Evolutionary conservation across 768 basidiomycete species (phyloP).

Genomic region (Postia placenta): DNA sequence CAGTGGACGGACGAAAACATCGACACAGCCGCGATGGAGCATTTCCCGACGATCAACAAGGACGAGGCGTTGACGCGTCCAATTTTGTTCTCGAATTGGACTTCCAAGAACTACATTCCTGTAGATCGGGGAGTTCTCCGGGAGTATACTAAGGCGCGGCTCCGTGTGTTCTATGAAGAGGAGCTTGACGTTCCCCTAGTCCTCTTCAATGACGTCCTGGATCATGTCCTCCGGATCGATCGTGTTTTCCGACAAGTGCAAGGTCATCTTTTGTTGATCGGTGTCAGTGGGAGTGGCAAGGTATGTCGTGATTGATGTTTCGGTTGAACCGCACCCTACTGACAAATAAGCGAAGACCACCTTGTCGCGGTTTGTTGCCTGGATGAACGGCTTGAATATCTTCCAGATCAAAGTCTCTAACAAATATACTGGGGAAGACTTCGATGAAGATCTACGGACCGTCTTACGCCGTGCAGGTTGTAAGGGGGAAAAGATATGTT

Average conservation of each 20-base stretch:
- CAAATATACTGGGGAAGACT: slow-evolving; percentile 97
- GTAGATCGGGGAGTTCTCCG: slow-evolving; percentile 90
- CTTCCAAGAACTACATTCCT: slow-evolving; percentile 92
- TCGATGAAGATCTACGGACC: slow-evolving; percentile 93
- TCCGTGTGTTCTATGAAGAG: slow-evolving; percentile 98
- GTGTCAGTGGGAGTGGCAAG: slow-evolving; percentile 98
- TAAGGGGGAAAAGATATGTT: slow-evolving; percentile 98
- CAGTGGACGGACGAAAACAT: slow-evolving; percentile 94
- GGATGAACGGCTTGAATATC: slow-evolving; percentile 99
- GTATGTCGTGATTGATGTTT: slow-evolving; percentile 35
- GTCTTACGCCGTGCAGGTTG: slow-evolving; percentile 94
- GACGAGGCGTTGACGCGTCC: slow-evolving; percentile 85
- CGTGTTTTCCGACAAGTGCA: slow-evolving; percentile 98
- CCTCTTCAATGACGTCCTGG: slow-evolving; percentile 96
- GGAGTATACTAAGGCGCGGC: slow-evolving; percentile 93
- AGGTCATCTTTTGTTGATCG: slow-evolving; percentile 93
- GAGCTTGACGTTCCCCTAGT: slow-evolving; percentile 97
- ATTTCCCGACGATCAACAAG: slow-evolving; percentile 90
- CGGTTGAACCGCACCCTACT: not conserved
- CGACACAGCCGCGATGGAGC: slow-evolving; percentile 72
- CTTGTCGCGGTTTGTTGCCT: slow-evolving; percentile 95
- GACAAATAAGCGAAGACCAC: slow-evolving; percentile 62
- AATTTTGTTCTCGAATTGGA: slow-evolving; percentile 99
- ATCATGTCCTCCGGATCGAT: slow-evolving; percentile 96
- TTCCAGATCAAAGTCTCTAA: slow-evolving; percentile 99